Conservation (phyloP, 805 yeast species). For the Maudiozyma saulgeensis region DNA sequence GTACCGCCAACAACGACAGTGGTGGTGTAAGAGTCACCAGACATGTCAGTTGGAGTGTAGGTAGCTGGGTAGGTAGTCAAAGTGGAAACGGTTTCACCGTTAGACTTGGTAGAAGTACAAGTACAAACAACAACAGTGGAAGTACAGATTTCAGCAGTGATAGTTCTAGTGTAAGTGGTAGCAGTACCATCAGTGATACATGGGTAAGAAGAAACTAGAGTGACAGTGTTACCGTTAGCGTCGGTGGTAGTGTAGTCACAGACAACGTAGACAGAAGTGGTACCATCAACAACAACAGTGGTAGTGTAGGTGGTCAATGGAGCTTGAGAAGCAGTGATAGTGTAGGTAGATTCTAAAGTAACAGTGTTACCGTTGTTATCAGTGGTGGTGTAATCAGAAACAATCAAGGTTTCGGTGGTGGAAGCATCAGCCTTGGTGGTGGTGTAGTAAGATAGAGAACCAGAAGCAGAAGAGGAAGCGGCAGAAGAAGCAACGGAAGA, state of each 20-base stretch:
- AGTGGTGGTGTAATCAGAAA: conserved; percentile 1
- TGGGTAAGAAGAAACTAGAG: conserved; percentile 1
- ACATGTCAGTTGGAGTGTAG: conserved; percentile 5
- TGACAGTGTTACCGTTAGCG: conserved; percentile 1
- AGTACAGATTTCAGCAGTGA: conserved; percentile 2
- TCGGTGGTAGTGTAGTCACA: conserved; percentile 3
- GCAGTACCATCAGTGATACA: conserved; percentile 1
- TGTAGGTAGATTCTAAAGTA: conserved; percentile 1
- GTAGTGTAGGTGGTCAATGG: conserved; percentile 4
- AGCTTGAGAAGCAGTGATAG: neutral
- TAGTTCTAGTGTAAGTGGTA: conserved; percentile 3
- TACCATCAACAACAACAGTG: neutral
- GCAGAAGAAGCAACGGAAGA: neutral
- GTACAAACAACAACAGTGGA: conserved; percentile 1
- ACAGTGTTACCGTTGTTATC: conserved; percentile 1
- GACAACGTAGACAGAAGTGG: neutral
- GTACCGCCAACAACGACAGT: conserved; percentile 1
- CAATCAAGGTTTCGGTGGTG: neutral
- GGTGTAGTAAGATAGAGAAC: conserved; percentile 2
- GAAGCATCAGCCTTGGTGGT: neutral
- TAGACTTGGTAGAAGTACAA: conserved; percentile 2
- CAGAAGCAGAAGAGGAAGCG: neutral
- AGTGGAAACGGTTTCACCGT: conserved; percentile 2
- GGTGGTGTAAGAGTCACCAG: neutral
- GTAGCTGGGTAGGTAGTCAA: conserved; percentile 1